phyloP scores from a whole-genome alignment of 306 rosid species.

The Cucurbita maxima region DNA sequence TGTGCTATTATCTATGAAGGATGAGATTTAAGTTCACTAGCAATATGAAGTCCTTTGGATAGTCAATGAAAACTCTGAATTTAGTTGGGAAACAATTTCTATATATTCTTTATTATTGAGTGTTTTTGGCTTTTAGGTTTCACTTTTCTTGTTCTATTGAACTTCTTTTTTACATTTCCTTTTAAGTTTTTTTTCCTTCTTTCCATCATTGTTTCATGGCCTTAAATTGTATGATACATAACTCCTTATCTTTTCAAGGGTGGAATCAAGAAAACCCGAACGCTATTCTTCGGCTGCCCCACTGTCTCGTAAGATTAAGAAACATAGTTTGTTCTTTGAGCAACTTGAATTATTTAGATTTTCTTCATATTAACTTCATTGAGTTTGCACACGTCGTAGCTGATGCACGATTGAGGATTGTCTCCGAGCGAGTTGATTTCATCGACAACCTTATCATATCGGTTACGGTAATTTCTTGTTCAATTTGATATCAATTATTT shows the following conservation, averaged over 20 bases:
- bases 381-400: conserved; percentile 36
- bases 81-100: neutral
- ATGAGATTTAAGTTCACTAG: neutral
- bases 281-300: conserved; percentile 98
- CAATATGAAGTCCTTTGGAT: neutral
- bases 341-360: conserved; percentile 1
- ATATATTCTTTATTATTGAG: neutral
- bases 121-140: neutral
- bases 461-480: conserved; percentile 54
- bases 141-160: neutral
- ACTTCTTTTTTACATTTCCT: neutral
- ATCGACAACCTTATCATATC: conserved; percentile 72
- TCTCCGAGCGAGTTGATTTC: conserved; percentile 84
- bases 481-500: conserved; percentile 1
- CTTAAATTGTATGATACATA: conserved; percentile 18
- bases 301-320: conserved; percentile 67
- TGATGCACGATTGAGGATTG: conserved; percentile 90
- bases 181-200: neutral
- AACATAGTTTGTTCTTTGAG: neutral
- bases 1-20: neutral
- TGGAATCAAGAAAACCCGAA: conserved; percentile 90
- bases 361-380: neutral
- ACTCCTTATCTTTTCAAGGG: conserved; percentile 53
- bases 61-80: neutral
- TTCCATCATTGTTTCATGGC: neutral